Conservation (phyloP, 139 green algal species). For the Ettlia oleoabundans region DNA sequence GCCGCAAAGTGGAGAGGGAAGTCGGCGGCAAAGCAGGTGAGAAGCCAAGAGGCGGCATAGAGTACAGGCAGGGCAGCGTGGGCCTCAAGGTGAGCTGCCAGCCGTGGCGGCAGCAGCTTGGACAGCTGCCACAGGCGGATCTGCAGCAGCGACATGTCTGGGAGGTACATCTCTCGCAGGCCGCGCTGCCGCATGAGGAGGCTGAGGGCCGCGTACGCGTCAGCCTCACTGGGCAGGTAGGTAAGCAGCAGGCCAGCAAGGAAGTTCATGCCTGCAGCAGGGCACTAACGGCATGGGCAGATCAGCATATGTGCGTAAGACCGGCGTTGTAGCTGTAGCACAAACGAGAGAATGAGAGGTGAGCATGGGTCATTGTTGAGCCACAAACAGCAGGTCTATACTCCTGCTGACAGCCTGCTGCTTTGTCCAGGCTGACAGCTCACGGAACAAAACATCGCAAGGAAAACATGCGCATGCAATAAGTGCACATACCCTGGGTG, state of each 20-base stretch:
- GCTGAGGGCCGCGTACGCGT: conserved; percentile 75
- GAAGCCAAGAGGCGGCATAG: conserved; percentile 80
- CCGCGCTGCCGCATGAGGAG: conserved; percentile 79
- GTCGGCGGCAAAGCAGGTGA: conserved; percentile 80
- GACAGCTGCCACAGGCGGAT: conserved; percentile 81
- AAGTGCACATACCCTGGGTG: conserved; percentile 38
- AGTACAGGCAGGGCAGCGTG: conserved; percentile 70
- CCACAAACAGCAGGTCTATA: too few species aligned
- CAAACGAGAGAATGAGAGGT: too few species aligned
- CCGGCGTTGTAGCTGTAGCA: neutral
- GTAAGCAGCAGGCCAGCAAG: conserved; percentile 57
- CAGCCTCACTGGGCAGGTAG: conserved; percentile 65
- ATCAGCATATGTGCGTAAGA: too few species aligned
- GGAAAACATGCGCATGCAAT: too few species aligned
- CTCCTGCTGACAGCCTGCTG: neutral
- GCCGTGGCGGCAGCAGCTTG: conserved; percentile 59
- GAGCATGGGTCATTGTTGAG: too few species aligned
- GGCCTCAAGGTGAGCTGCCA: conserved; percentile 72
- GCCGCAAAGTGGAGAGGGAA: conserved; percentile 79
- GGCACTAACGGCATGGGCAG: too few species aligned
- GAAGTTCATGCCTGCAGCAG: conserved; percentile 48
- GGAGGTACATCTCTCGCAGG: conserved; percentile 69
- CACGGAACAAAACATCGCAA: too few species aligned
- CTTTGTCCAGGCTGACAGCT: neutral
- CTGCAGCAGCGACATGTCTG: conserved; percentile 77